Base-by-base conservation (phyloP, 2,329 filamentous ascomycete genomes). In the Alternaria sp. region DNA sequence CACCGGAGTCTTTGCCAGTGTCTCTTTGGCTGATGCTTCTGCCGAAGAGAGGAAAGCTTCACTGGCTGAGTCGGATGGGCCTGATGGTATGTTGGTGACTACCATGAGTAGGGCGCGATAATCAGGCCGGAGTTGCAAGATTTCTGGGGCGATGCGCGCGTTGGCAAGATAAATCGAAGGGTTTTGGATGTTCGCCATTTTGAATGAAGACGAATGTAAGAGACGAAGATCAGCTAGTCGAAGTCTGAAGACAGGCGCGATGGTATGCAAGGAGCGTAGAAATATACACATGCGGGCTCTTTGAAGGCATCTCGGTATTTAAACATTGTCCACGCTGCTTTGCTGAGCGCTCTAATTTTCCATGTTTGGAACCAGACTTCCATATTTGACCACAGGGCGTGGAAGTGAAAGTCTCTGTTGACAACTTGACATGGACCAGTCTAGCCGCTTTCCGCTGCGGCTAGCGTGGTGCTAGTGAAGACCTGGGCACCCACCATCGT, bases 101-200 rank as follows among this genome's bases (percentile, higher is more conserved):
- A 78, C 71, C 36, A 81, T 70, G 1, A 82, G 56, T 6, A 82
- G 73, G 3, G 69, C 78, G 45, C 79, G 78, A 51, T 82, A 81
- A 58, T 81, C 80, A 0, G 78, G 77, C 1, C 77, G 77, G 1
- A 82, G 67, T 12, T 70, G 51, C 52, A 80, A 80, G 28, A 81
- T 71, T 25, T 78, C 71, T 2, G 66, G 55, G 0, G 60, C 54
- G n/a, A 72, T 64, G 40, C 25, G 57, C 51, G 55, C 59, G 10
- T 40, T 66, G 28, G 50, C 21, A 28, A 65, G 58, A 30, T 61
- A 62, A 7, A 44, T 43, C 11, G 43, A 10, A n/a, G 46, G 53
- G 11, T 50, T 11, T 17, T 52, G 43, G 15, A 6, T 17, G 15
- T 30, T 19, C 11, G 51, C 12, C 49, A 49, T 58, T 13, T 44